Evolutionary conservation across 2,329 filamentous ascomycete genomes (phyloP).

Genomic region (Penicillium sp.): DNA sequence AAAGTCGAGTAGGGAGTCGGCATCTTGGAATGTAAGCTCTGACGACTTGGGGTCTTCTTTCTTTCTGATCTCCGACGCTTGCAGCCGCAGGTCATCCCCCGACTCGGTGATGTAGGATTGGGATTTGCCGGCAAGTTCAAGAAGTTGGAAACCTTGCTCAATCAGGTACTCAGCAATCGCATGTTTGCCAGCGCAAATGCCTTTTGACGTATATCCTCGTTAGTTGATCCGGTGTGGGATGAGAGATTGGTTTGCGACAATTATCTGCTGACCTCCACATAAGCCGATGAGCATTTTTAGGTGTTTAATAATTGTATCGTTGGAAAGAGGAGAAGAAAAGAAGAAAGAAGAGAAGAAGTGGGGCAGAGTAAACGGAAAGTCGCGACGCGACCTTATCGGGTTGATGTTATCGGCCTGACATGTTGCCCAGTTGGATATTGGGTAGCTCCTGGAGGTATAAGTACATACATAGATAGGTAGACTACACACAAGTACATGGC

Average conservation of each 20-base stretch:
- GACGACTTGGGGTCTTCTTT: conserved; percentile 14
- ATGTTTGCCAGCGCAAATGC: conserved; percentile 86
- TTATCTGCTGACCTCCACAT: conserved; percentile 39
- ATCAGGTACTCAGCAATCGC: conserved; percentile 82
- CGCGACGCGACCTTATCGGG: conserved; percentile 5
- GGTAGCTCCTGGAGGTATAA: neutral
- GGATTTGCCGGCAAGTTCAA: conserved; percentile 48
- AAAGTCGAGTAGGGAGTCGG: conserved; percentile 66
- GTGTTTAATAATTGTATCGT: neutral
- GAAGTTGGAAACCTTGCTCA: conserved; percentile 67
- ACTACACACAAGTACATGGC: no score
- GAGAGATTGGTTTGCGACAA: neutral
- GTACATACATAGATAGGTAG: no score
- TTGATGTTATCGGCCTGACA: conserved; percentile 1
- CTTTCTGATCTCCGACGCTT: conserved; percentile 19
- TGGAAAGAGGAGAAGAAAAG: neutral
- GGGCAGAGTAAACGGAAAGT: neutral
- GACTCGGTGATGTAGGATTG: conserved; percentile 14
- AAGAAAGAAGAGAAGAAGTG: conserved; percentile 1
- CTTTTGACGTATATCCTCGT: conserved; percentile 38
- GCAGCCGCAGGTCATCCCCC: conserved; percentile 24
- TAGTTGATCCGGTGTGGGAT: conserved; percentile 8
- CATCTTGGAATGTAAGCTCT: conserved; percentile 48
- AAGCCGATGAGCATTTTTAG: conserved; percentile 44
- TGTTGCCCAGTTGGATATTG: neutral